Base-by-base conservation (phyloP, 2,329 filamentous ascomycete species). In the Arthroderma uncinatum region DNA sequence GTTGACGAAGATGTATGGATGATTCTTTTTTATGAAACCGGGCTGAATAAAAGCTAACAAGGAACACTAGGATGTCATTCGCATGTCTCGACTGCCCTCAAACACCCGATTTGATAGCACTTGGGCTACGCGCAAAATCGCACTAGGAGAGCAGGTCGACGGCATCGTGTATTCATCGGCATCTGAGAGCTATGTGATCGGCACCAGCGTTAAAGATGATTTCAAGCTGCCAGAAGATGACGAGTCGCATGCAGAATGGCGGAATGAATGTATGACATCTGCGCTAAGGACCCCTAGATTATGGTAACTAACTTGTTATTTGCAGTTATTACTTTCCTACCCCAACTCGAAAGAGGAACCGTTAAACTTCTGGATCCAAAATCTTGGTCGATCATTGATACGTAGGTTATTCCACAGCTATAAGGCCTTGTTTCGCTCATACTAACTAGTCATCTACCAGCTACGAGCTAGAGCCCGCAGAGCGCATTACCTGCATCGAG, bases 171-270 rank as follows among this genome's bases (percentile, higher is more conserved):
- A 91, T 66, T 91, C 95, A 66, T 76, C 84, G 1, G 81, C 83
- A 0, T 85, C 85, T 42, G 82, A 83, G 21, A 82, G 86, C 0
- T 96, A 95, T 66, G 82, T 89, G 1, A 75, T 92, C 14, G 88
- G 83, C 2, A 91, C 87, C 57, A 86, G 83, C 60, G 75, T 76
- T 6, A 67, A 71, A 25, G 82, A 85, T 53, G 82, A 84, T 2
- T 97, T 95, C 67, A 86, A 89, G 69, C 79, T 96, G 21, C 89
- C 89, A 1, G 87, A 87, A 55, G 89, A 95, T 63, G 91, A 91
- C 62, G 85, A 95, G 58, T 83, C 89, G 61, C 87, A 94, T 61
- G 78, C 81, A 36, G 87, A 93, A 61, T 92, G 90, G 82, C 81
- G 84, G 21, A 82, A 82, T 60, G 91, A 94, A 71, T 78, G 82